Evolutionary conservation across 371 early-diverging fungal species (phyloP).

Genomic region (Vairimorpha necatrix): DNA sequence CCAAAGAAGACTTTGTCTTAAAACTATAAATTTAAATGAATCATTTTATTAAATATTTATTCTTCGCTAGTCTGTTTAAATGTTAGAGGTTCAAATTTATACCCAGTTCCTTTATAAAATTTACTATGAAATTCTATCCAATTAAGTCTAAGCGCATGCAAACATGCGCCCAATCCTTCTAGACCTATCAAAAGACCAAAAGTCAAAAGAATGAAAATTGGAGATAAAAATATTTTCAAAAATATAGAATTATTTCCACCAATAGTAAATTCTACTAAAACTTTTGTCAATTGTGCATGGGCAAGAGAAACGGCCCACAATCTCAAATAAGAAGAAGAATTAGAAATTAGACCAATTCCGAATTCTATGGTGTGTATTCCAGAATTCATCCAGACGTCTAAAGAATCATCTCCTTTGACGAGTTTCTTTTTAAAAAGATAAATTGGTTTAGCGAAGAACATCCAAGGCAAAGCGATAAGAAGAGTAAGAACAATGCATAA

Average conservation of each 20-base stretch:
- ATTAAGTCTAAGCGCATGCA: slow-evolving; percentile 95
- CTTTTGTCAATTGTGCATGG: slow-evolving; percentile 93
- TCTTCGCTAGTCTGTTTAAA: slow-evolving; percentile 52
- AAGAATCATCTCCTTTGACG: slow-evolving; percentile 33
- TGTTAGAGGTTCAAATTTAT: slow-evolving; percentile 74
- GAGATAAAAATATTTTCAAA: slow-evolving; percentile 71
- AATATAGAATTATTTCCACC: slow-evolving; percentile 70
- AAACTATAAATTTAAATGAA: too few species aligned
- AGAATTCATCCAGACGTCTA: slow-evolving; percentile 71
- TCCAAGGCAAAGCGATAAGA: slow-evolving; percentile 87
- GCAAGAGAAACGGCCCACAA: slow-evolving; percentile 98
- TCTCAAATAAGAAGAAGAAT: slow-evolving; percentile 96
- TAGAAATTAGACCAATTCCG: slow-evolving; percentile 88
- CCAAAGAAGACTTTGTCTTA: too few species aligned
- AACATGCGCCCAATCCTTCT: slow-evolving; percentile 94
- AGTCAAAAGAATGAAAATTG: slow-evolving; percentile 67
- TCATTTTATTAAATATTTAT: slow-evolving; percentile 7
- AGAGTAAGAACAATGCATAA: slow-evolving; percentile 74
- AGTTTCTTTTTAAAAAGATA: slow-evolving; percentile 65
- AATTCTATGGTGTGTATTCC: slow-evolving; percentile 98
- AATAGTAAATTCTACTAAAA: slow-evolving; percentile 88
- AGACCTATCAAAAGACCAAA: slow-evolving; percentile 79
- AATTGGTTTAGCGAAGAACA: slow-evolving; percentile 88
- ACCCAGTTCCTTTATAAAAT: slow-evolving; percentile 82
- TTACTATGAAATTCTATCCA: slow-evolving; percentile 99